Conservation (phyloP, 2,329 filamentous ascomycete genomes). For the Apiospora sp. region DNA sequence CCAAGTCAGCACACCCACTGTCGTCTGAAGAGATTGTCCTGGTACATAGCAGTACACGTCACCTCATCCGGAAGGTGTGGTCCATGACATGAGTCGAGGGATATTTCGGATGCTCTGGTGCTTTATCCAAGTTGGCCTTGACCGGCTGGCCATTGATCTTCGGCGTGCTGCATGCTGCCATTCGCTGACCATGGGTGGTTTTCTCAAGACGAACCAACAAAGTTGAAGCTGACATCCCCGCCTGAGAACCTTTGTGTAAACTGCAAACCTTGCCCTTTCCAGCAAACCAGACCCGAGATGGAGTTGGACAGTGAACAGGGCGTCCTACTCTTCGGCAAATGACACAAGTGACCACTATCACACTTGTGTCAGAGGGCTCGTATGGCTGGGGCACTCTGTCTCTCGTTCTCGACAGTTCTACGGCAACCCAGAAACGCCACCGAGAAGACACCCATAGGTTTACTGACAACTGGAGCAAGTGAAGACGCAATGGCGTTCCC, state of each 20-base stretch:
- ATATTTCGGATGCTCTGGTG: not conserved
- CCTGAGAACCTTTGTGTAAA: conserved; percentile 2
- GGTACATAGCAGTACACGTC: not conserved
- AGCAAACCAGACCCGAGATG: not conserved
- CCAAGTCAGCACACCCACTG: not conserved
- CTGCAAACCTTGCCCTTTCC: not conserved
- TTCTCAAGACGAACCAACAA: conserved; percentile 1
- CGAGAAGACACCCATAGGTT: not conserved
- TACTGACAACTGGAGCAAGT: not conserved
- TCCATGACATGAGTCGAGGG: not conserved
- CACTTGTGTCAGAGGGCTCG: not conserved
- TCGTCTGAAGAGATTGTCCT: not conserved
- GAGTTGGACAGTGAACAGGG: not conserved
- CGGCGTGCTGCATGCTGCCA: not conserved
- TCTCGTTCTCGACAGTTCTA: not conserved
- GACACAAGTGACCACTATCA: not conserved
- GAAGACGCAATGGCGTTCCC: not conserved
- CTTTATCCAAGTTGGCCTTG: conserved; percentile 7
- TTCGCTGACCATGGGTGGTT: not conserved
- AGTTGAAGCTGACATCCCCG: not conserved
- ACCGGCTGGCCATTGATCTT: not conserved
- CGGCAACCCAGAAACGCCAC: not conserved
- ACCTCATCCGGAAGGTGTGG: not conserved
- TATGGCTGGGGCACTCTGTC: not conserved
- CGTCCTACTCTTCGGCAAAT: not conserved